phyloP scores from a whole-genome alignment of 306 rosid genomes.

The Pyrus betulifolia region DNA sequence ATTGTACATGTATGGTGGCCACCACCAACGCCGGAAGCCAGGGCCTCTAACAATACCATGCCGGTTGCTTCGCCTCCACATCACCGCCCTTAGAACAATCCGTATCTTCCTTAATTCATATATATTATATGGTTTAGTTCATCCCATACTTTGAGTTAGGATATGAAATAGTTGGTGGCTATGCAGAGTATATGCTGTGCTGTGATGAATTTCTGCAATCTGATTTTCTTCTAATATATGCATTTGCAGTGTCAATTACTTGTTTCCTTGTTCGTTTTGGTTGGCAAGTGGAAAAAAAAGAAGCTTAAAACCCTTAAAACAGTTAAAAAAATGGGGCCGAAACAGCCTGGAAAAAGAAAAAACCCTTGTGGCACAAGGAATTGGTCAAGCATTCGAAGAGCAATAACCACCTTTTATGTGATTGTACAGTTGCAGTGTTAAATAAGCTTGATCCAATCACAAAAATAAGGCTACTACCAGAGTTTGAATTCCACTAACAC shows the following conservation, averaged over 20 bases:
- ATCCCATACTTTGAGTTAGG: neutral
- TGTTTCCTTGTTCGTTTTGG: neutral
- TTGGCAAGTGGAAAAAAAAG: neutral
- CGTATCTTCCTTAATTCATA: neutral
- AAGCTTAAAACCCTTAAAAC: neutral
- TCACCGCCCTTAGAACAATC: neutral
- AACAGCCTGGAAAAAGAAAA: neutral
- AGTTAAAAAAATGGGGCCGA: too few species aligned
- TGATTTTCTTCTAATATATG: neutral
- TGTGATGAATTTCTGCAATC: neutral
- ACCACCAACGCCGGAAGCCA: constrained; percentile 13
- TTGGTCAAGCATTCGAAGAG: neutral
- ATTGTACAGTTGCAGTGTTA: too few species aligned
- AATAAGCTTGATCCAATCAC: neutral
- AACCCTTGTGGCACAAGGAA: neutral
- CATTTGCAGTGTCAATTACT: neutral
- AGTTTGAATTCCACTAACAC: neutral
- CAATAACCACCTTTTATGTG: neutral
- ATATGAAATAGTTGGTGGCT: too few species aligned
- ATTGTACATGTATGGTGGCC: neutral
- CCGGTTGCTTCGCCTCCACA: constrained; percentile 16
- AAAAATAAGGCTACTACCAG: neutral
- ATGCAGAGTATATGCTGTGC: neutral
- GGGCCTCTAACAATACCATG: constrained; percentile 25
- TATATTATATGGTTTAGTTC: neutral